A percentile compares a stretch with the other conserved stretches of the same genome.
Conservation (phyloP, 352 stramenopile genomes). For the Phytophthora constricta region DNA sequence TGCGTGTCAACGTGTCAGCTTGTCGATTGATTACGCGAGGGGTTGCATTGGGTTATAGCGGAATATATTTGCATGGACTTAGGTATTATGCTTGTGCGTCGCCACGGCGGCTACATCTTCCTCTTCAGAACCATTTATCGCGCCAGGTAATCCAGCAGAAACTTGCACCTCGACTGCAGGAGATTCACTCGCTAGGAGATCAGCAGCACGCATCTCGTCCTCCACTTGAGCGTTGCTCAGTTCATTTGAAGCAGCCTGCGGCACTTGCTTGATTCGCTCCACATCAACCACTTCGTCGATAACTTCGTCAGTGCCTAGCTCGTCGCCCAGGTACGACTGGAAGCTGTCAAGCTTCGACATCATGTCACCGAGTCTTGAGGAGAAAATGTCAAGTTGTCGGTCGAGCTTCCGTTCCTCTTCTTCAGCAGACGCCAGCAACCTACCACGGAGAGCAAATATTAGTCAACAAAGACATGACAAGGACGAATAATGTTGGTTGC, state of each 20-base stretch:
- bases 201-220: background rate
- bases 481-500: background rate
- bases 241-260: background rate
- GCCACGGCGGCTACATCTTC: too few relatives aligned
- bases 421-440: slow-evolving; percentile 48
- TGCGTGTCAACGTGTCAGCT: slow-evolving; percentile 10
- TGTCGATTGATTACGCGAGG: slow-evolving; percentile 4
- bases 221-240: background rate
- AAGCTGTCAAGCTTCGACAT: slow-evolving; percentile 48
- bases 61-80: slow-evolving; percentile 34
- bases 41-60: slow-evolving; percentile 12
- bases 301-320: slow-evolving; percentile 31
- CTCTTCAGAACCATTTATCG: background rate
- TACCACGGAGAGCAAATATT: slow-evolving; percentile 12
- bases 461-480: background rate
- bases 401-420: slow-evolving; percentile 53
- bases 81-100: too few relatives aligned
- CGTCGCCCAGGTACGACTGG: slow-evolving; percentile 41
- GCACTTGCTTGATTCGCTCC: slow-evolving; percentile 10
- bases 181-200: background rate
- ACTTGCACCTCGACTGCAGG: background rate
- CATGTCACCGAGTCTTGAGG: slow-evolving; percentile 40
- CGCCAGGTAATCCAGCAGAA: background rate
- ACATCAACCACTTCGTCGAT: slow-evolving; percentile 11
- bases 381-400: slow-evolving; percentile 44